Evolutionary conservation across 176 grass and related monocot species (phyloP).

Genomic region (Alloteropsis semialata): DNA sequence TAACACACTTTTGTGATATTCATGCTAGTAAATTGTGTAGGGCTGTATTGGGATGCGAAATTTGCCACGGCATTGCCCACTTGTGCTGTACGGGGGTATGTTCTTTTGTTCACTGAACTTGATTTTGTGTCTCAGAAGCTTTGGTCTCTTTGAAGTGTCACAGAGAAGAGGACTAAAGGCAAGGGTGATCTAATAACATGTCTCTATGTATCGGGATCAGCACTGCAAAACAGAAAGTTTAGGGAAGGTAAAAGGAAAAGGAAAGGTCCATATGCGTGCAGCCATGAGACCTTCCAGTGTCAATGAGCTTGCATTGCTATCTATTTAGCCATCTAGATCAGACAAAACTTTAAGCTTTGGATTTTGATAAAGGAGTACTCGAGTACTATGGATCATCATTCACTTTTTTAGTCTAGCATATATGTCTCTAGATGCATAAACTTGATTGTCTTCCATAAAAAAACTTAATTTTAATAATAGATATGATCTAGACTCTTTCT

Average conservation of each 20-base stretch:
- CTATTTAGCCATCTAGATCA: conserved; percentile 46
- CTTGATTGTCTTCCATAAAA: conserved; percentile 23
- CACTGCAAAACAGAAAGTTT: conserved; percentile 49
- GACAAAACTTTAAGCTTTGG: conserved; percentile 50
- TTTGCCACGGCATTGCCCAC: conserved; percentile 18
- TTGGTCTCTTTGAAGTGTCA: conserved; percentile 45
- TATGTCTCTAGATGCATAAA: conserved; percentile 17
- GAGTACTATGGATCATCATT: conserved; percentile 25
- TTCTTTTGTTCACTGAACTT: conserved; percentile 48
- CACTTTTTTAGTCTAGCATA: conserved; percentile 13
- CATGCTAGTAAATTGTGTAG: conserved; percentile 21
- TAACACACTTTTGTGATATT: conserved; percentile 43
- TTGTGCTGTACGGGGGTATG: conserved; percentile 29
- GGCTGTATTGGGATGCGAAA: conserved; percentile 33
- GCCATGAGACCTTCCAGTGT: conserved; percentile 48
- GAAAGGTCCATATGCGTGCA: conserved; percentile 59
- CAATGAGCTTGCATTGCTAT: conserved; percentile 61
- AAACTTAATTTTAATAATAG: not conserved
- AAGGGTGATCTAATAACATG: conserved; percentile 31
- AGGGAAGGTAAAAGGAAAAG: conserved; percentile 34
- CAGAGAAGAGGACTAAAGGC: conserved; percentile 35
- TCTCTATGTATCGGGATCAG: conserved; percentile 58
- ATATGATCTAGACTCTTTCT: conserved; percentile 3
- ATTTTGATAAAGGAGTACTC: conserved; percentile 37
- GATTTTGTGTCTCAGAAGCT: conserved; percentile 60